phyloP scores from a whole-genome alignment of 192 early-diverging fungal species.

The Obelidium mucronatum region DNA sequence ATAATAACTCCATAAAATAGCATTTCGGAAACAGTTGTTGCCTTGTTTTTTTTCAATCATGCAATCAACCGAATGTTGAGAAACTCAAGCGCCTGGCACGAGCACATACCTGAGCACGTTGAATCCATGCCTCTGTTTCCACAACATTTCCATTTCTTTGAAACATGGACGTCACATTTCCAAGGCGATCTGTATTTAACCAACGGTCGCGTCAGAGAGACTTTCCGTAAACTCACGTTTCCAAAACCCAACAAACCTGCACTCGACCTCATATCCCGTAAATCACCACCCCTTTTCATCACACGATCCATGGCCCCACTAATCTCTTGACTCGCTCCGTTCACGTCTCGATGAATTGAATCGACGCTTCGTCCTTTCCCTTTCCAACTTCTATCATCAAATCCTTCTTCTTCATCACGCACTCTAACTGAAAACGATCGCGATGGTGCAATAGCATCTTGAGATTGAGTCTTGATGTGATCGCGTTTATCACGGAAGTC shows the following conservation, averaged over 20 bases:
- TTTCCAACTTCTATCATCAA: too few species aligned
- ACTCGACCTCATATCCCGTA: background rate
- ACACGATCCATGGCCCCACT: background rate
- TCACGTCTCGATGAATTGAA: background rate
- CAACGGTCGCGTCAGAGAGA: background rate
- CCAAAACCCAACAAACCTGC: too few species aligned
- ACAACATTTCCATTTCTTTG: constrained; percentile 4
- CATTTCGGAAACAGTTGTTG: background rate
- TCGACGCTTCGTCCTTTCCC: background rate
- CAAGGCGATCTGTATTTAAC: background rate
- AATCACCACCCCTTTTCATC: background rate
- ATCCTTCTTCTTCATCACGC: too few species aligned
- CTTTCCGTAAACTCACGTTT: too few species aligned
- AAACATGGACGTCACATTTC: background rate
- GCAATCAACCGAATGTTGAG: too few species aligned
- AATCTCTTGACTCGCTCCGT: background rate
- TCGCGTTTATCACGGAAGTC: too few species aligned
- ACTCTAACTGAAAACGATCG: too few species aligned
- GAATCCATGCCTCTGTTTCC: constrained; percentile 16
- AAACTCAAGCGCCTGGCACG: too few species aligned
- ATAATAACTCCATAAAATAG: background rate
- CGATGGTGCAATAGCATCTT: too few species aligned
- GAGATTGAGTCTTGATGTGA: too few species aligned
- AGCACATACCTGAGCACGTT: background rate
- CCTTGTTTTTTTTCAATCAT: too few species aligned